Base-by-base conservation (phyloP, 192 early-diverging fungal species). In the Mortierella claussenii region DNA sequence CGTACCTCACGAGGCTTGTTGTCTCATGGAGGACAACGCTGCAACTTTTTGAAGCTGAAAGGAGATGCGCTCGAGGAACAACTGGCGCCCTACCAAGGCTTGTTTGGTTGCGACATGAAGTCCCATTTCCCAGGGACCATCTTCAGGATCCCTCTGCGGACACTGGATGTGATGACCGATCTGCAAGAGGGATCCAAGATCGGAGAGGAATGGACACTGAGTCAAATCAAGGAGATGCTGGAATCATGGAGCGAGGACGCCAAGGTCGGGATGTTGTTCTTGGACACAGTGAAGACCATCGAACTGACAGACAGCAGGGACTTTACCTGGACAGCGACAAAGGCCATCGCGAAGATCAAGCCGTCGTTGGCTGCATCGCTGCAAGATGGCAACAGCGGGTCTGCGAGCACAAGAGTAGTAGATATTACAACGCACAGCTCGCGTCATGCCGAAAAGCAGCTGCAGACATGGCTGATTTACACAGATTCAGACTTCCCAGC, bases 51-150 rank as follows among this genome's bases (percentile, higher is more conserved):
- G 0, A 36, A 34, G 13, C 49, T 47, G 9, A 60, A 49, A 27
- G 21, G 23, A 17, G 47, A 50, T n/a, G 28, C 55, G 0, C n/a
- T 55, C 20, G 15, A 45, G 0, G 74, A 62, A 7, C 74, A 78
- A 24, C 9, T 60, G 46, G 42, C 34, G 21, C 74, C 74, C 3
- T 65, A 68, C 50, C 23, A 34, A 32, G 57, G 26, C 17, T 27
- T 31, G 20, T 61, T 78, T 17, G 65, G 52, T 12, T 78, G 65
- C 15, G 59, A 69, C 7, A 68, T 67, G 64, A 59, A 36, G 32
- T 52, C 53, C 2, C 58, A 61, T 10, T 78, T 78, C 34, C n/a
- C 42, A 1, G 74, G 74, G 21, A 78, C 74, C 2, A 60, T 78
- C 1, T 78, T 78, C 52, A 32, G 74, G 8, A 23, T 78, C 12